phyloP scores from a whole-genome alignment of 768 basidiomycete genomes.

The Boletus pseudopeckii region DNA sequence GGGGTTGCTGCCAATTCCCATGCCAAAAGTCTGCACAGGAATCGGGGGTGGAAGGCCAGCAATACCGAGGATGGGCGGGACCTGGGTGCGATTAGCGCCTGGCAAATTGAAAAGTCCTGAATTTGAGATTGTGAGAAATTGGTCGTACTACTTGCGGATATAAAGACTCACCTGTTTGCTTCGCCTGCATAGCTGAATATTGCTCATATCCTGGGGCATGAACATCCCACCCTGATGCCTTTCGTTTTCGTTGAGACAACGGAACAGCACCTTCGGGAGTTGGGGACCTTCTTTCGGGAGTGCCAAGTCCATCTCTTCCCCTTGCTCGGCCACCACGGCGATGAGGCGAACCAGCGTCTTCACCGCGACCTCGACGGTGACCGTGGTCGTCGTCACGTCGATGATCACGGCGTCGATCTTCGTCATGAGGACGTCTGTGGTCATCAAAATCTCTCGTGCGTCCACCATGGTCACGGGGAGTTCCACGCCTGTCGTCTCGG shows the following conservation, averaged over 20 bases:
- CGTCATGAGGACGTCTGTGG: constrained; percentile 42
- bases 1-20: constrained; percentile 83
- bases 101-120: constrained; percentile 94
- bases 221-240: constrained; percentile 95
- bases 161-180: constrained; percentile 76
- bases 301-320: constrained; percentile 48
- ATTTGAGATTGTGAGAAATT: constrained; percentile 10
- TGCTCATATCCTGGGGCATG: constrained; percentile 95
- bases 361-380: constrained; percentile 32
- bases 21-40: constrained; percentile 81
- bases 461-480: constrained; percentile 43
- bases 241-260: constrained; percentile 81
- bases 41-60: constrained; percentile 80
- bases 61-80: constrained; percentile 76
- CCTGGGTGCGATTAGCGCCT: constrained; percentile 87
- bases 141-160: not conserved
- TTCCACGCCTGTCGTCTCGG: constrained; percentile 51
- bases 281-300: constrained; percentile 80
- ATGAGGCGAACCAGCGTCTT: constrained; percentile 38
- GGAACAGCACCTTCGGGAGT: constrained; percentile 84
- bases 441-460: constrained; percentile 48
- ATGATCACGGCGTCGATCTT: constrained; percentile 48
- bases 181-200: constrained; percentile 95
- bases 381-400: constrained; percentile 42
- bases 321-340: constrained; percentile 49